These are phyloP conservation scores for Moniliophthora roreri DNA, from an alignment of 1,284 basidiomycete genomes.

Conservation along the genomic window DNA sequence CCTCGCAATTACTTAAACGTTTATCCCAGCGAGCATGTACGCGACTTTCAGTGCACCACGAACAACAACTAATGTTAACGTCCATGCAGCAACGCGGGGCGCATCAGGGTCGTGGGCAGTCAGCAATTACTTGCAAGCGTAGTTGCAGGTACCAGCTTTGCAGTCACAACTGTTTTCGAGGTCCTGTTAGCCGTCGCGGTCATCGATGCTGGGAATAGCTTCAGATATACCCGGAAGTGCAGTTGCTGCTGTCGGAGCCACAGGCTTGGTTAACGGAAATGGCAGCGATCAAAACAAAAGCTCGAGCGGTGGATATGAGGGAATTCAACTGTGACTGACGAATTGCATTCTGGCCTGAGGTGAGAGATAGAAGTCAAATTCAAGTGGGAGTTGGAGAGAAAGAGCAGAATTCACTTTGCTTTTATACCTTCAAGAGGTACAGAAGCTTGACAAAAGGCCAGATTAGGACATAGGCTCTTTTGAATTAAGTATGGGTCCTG, in stretches of 20 bases:
- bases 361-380: background rate
- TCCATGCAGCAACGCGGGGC: too few species aligned
- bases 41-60: too few species aligned
- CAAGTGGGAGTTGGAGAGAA: background rate
- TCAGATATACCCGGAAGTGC: slow-evolving; percentile 24
- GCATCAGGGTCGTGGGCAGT: too few species aligned
- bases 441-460: too few species aligned
- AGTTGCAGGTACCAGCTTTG: slow-evolving; percentile 24
- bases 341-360: slow-evolving; percentile 4
- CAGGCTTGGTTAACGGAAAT: slow-evolving; percentile 29
- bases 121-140: slow-evolving; percentile 14
- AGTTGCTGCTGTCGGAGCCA: slow-evolving; percentile 24
- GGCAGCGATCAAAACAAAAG: slow-evolving; percentile 16
- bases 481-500: too few species aligned
- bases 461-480: too few species aligned
- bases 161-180: slow-evolving; percentile 27
- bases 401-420: background rate
- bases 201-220: background rate
- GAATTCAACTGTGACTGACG: slow-evolving; percentile 1
- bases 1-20: too few species aligned
- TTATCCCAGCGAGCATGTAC: too few species aligned
- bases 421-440: slow-evolving; percentile 1
- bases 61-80: too few species aligned
- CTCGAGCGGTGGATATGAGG: background rate
- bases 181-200: background rate